phyloP scores from a whole-genome alignment of 306 rosid species.

The Aeschynomene evenia region DNA sequence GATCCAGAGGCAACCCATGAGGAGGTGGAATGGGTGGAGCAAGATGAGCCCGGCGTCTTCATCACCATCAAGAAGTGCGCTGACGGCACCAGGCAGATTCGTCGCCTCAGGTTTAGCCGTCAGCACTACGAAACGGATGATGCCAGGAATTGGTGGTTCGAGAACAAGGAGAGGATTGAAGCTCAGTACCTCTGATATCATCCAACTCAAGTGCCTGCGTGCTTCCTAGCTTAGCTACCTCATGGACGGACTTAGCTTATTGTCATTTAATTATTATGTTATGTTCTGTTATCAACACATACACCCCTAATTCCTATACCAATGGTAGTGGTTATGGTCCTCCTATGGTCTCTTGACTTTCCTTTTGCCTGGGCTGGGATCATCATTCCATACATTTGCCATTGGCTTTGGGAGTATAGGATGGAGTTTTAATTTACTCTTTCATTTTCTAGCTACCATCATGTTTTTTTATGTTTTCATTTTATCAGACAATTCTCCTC shows the following conservation, averaged over 20 bases:
- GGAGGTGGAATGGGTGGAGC: slow-evolving; percentile 89
- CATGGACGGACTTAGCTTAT: too few species aligned
- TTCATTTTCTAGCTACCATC: slow-evolving; percentile 11
- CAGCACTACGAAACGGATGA: slow-evolving; percentile 77
- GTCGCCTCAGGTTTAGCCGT: slow-evolving; percentile 94
- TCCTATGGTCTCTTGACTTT: slow-evolving; percentile 14
- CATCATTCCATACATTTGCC: too few species aligned
- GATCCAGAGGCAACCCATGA: slow-evolving; percentile 19
- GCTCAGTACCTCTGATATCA: slow-evolving; percentile 76
- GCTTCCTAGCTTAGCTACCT: too few species aligned
- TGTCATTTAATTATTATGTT: too few species aligned
- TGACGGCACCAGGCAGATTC: slow-evolving; percentile 81
- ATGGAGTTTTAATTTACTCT: slow-evolving; percentile 17
- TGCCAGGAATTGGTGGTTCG: slow-evolving; percentile 95
- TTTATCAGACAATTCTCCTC: slow-evolving; percentile 37
- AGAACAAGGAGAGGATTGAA: slow-evolving; percentile 91
- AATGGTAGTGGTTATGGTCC: slow-evolving; percentile 32
- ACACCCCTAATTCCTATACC: too few species aligned
- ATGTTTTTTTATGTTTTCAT: slow-evolving; percentile 10
- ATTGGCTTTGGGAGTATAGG: slow-evolving; percentile 37
- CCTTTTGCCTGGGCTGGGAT: slow-evolving; percentile 34
- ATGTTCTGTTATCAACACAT: too few species aligned
- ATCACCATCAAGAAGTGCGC: slow-evolving; percentile 80
- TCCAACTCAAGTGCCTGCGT: too few species aligned
- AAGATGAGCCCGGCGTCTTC: slow-evolving; percentile 93